Evolutionary conservation across 2,329 filamentous ascomycete species (phyloP), one percentile per base, ranked within the genome.

Genomic region (Neofusicoccum umdonicola): DNA sequence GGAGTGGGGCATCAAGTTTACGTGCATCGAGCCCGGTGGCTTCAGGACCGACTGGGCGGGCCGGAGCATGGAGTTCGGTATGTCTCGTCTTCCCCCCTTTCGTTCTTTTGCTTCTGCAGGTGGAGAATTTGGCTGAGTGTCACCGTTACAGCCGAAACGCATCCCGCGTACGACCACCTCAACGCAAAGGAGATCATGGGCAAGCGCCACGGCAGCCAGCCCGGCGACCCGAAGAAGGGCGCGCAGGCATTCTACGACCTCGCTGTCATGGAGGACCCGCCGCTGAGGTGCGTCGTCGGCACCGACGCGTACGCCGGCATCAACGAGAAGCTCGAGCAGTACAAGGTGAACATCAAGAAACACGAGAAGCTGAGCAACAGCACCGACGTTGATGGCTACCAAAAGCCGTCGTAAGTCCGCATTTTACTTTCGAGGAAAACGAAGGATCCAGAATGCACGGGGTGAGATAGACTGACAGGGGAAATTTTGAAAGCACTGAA

Each of bases 181-280:
- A 71, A 83, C 65, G 77, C 79, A 0, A 76, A 78, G 68, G 72
- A 76, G 68, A 68, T 69, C 0, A 81, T 81, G 75, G 71, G 71
- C 12, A 69, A 75, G 63, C 71, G 78, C 56, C 74, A 82, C 61
- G 79, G 76, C 3, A 79, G 70, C 0, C 80, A 85, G 58, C 78
- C 80, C 1, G 83, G 84, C 3, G 83, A 87, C 65, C 80, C 83
- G 3, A 67, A 68, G 0, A 83, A 85, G 69, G 84, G 78, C 2
- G 82, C 81, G 1, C 74, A 79, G 22, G 78, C 79, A 0, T 84
- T 86, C 75, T 85, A 86, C 68, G 82, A 87, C 61, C 69, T 87
- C 15, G 84, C 83, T 0, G 77, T 80, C 42, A 80, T 83, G 78
- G 69, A 82, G 12, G 79, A 84, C 13, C 83, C 82, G 3, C 85